Evolutionary conservation across 495 filamentous ascomycete genomes (phyloP).

Genomic region (Tuber brumale): DNA sequence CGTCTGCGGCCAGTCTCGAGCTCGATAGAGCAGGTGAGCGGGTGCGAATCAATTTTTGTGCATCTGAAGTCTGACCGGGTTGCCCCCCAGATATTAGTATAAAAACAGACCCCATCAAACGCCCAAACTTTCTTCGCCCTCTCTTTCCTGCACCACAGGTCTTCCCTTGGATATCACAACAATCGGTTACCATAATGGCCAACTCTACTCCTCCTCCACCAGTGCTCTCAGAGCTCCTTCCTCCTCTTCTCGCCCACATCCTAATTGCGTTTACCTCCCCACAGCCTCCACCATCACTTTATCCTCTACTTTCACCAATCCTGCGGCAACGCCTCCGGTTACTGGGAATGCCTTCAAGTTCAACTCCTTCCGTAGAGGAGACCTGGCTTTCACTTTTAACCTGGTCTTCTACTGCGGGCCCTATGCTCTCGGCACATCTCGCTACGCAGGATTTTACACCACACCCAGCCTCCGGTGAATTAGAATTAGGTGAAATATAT

Average conservation of each 20-base stretch:
- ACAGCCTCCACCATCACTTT: constrained; percentile 65
- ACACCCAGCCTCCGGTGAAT: constrained; percentile 86
- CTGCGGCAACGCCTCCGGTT: constrained; percentile 81
- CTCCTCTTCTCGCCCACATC: constrained; percentile 76
- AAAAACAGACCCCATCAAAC: not conserved
- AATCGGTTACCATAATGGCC: constrained; percentile 20
- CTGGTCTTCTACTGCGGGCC: constrained; percentile 65
- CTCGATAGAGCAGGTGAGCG: not conserved
- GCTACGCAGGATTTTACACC: constrained; percentile 67
- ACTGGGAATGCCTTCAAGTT: constrained; percentile 47
- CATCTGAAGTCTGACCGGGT: not conserved
- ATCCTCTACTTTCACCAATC: constrained; percentile 82
- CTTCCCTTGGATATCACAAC: not conserved
- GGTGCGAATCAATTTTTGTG: not conserved
- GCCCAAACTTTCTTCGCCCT: not conserved
- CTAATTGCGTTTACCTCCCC: constrained; percentile 74
- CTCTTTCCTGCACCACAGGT: not conserved
- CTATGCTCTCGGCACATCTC: constrained; percentile 60
- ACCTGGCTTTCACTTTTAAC: constrained; percentile 88
- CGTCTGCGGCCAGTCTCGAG: not conserved
- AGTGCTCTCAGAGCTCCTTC: constrained; percentile 58
- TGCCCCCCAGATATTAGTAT: not conserved
- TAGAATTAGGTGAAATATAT: constrained; percentile 66
- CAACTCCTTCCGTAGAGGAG: constrained; percentile 52
- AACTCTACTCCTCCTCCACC: constrained; percentile 55